A percentile compares a stretch with the other conserved stretches of the same genome.
Evolutionary conservation across 2,329 filamentous ascomycete genomes (phyloP).

Genomic region (Escovopsis sp.): DNA sequence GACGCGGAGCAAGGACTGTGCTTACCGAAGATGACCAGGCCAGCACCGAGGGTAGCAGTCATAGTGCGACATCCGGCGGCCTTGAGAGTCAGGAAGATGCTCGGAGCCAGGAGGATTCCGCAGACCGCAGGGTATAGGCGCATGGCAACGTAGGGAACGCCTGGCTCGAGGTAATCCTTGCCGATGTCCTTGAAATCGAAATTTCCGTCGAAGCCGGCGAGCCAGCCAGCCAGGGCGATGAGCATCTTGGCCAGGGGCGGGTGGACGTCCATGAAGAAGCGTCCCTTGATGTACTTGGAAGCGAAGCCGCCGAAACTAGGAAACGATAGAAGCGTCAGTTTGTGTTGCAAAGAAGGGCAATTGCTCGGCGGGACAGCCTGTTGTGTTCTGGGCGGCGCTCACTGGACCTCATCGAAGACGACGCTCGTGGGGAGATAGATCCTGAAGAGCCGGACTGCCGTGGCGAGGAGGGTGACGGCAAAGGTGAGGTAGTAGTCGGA

Average conservation of each 20-base stretch:
- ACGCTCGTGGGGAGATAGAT: conserved; percentile 95
- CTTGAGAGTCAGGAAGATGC: conserved; percentile 91
- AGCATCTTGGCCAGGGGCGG: conserved; percentile 93
- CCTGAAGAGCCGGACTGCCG: conserved; percentile 74
- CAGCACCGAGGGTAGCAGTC: conserved; percentile 69
- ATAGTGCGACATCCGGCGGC: conserved; percentile 76
- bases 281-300: conserved; percentile 97
- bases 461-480: conserved; percentile 58
- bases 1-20: conserved; percentile 11
- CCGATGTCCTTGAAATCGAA: conserved; percentile 99
- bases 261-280: conserved; percentile 99
- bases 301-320: conserved; percentile 91
- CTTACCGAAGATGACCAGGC: conserved; percentile 80
- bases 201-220: conserved; percentile 85
- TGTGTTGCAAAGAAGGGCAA: conserved; percentile 1
- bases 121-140: conserved; percentile 81
- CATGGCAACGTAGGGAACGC: conserved; percentile 96
- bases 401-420: conserved; percentile 99
- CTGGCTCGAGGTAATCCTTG: conserved; percentile 91
- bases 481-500: conserved; percentile 71
- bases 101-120: conserved; percentile 76
- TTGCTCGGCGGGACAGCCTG: background rate
- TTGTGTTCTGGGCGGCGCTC: conserved; percentile 27
- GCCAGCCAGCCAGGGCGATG: conserved; percentile 85
- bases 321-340: conserved; percentile 7